phyloP scores from a whole-genome alignment of 441 rosid genomes.

The Populus hybrid region DNA sequence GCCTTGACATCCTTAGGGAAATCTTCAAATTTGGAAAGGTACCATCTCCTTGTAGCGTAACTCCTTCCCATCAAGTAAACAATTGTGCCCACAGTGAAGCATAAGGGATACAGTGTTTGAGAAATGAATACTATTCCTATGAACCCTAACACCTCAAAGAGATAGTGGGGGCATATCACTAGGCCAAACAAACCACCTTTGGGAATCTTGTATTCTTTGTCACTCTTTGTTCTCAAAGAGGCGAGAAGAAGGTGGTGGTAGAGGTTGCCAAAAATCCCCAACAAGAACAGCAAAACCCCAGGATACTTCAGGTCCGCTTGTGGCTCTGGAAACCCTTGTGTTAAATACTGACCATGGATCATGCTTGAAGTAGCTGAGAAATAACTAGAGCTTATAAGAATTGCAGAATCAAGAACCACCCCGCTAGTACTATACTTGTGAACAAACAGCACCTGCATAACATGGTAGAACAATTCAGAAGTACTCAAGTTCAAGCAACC shows the following conservation, averaged over 20 bases:
- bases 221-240: slow-evolving; percentile 35
- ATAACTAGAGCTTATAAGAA: slow-evolving; percentile 40
- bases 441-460: slow-evolving; percentile 48
- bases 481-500: neutral
- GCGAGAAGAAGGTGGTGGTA: slow-evolving; percentile 74
- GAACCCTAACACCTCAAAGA: slow-evolving; percentile 65
- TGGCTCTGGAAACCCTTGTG: slow-evolving; percentile 41
- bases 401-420: slow-evolving; percentile 31
- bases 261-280: slow-evolving; percentile 63
- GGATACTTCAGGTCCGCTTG: slow-evolving; percentile 37
- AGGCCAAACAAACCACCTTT: slow-evolving; percentile 56
- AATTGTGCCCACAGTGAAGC: slow-evolving; percentile 35
- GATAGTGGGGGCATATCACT: slow-evolving; percentile 69
- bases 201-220: slow-evolving; percentile 62
- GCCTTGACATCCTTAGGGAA: slow-evolving; percentile 53
- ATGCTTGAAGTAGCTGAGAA: slow-evolving; percentile 33
- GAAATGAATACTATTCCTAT: slow-evolving; percentile 53
- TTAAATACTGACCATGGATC: slow-evolving; percentile 49
- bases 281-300: slow-evolving; percentile 40
- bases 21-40: slow-evolving; percentile 62
- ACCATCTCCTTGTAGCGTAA: slow-evolving; percentile 67
- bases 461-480: neutral
- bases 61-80: slow-evolving; percentile 62
- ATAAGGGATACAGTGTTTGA: slow-evolving; percentile 46
- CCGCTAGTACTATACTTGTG: slow-evolving; percentile 45